phyloP scores from a whole-genome alignment of 2,329 filamentous ascomycete genomes.

The Ophiocordyceps robertsii region DNA sequence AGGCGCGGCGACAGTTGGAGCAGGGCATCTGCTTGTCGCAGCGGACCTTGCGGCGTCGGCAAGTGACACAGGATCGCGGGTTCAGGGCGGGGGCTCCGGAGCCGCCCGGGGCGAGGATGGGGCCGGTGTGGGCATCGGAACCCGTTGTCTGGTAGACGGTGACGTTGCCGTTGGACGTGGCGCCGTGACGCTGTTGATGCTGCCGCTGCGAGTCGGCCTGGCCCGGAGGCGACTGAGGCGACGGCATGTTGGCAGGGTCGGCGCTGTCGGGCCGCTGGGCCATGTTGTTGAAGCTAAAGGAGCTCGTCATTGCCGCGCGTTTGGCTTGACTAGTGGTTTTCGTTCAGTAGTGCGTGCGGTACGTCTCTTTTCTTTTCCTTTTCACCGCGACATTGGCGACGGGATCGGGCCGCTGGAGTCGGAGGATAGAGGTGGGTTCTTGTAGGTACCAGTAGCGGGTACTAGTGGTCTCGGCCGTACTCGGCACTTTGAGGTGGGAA shows the following conservation, averaged over 20 bases:
- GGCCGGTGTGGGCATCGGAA: constrained; percentile 21
- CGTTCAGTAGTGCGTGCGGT: too few species aligned
- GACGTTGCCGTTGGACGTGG: constrained; percentile 16
- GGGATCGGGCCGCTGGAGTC: too few species aligned
- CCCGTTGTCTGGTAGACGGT: constrained; percentile 27
- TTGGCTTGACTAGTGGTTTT: too few species aligned
- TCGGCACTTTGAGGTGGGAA: too few species aligned
- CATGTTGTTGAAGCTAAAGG: constrained; percentile 12
- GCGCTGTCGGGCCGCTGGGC: constrained; percentile 5
- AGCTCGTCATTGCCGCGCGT: constrained; percentile 1
- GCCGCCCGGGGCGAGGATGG: constrained; percentile 19
- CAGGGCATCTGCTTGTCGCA: constrained; percentile 70
- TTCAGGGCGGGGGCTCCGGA: constrained; percentile 23
- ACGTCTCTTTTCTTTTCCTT: too few species aligned
- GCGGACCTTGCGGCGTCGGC: constrained; percentile 51
- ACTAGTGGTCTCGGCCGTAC: too few species aligned
- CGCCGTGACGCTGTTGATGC: constrained; percentile 2
- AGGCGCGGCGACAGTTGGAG: constrained; percentile 57
- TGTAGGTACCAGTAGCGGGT: too few species aligned
- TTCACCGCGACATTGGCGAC: too few species aligned
- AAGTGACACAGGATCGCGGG: constrained; percentile 36
- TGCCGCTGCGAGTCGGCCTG: constrained; percentile 6
- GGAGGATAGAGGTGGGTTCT: too few species aligned
- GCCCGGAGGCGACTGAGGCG: constrained; percentile 11
- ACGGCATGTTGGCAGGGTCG: constrained; percentile 9